Conservation (phyloP, 805 yeast genomes). For the Sporopachydermia quercuum region DNA sequence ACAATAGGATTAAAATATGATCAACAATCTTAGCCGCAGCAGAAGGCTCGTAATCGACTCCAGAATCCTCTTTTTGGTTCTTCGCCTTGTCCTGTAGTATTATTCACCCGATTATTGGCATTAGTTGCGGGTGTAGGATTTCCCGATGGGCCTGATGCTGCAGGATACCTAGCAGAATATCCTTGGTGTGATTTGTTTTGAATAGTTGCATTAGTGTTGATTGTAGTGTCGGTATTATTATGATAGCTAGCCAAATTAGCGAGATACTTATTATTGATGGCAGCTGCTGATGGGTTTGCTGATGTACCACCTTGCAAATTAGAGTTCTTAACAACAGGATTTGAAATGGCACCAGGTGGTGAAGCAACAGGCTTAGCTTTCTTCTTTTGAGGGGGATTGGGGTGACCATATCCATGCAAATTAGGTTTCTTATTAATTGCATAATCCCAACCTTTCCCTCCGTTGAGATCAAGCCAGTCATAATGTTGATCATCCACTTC, state of each 20-base stretch:
- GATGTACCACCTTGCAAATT: not conserved
- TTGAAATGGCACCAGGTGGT: conserved; percentile 1
- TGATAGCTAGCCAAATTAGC: not conserved
- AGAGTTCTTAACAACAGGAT: not conserved
- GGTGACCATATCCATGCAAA: conserved; percentile 70
- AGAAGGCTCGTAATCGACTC: conserved; percentile 16
- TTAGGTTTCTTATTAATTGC: conserved; percentile 62
- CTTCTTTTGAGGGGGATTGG: conserved; percentile 28
- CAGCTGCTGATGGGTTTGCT: not conserved
- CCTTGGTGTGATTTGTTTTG: not conserved
- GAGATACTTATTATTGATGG: not conserved
- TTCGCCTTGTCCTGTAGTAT: not conserved
- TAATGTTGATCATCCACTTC: conserved; percentile 51
- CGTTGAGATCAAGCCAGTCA: conserved; percentile 72
- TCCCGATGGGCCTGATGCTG: not conserved
- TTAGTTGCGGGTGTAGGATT: too few species aligned
- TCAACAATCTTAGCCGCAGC: conserved; percentile 21
- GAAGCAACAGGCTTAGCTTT: not conserved
- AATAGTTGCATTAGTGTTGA: not conserved
- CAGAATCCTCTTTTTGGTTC: conserved; percentile 16
- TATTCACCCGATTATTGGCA: too few species aligned
- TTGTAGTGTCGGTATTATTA: not conserved
- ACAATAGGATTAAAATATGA: too few species aligned
- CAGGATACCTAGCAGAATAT: not conserved
- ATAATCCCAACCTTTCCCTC: conserved; percentile 75